These are phyloP conservation scores for Pisolithus orientalis DNA, from an alignment of 768 basidiomycete species.

Conservation along the genomic window DNA sequence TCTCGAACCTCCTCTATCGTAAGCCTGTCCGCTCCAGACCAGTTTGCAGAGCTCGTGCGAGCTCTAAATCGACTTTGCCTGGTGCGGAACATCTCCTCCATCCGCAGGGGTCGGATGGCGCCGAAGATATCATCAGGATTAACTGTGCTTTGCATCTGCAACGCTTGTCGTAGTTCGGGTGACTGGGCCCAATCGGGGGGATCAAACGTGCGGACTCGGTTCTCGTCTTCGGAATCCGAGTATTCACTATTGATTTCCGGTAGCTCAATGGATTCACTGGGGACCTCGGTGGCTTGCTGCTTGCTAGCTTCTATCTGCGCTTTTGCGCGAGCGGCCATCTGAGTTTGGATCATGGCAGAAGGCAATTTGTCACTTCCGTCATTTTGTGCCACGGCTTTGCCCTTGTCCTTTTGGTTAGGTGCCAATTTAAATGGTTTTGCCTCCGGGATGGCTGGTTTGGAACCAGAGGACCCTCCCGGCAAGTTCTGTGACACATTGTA, in stretches of 20 bases:
- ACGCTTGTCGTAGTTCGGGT: conserved; percentile 72
- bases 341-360: conserved; percentile 54
- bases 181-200: conserved; percentile 90
- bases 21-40: conserved; percentile 87
- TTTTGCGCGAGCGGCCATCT: conserved; percentile 68
- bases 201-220: conserved; percentile 63
- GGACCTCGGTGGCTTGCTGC: conserved; percentile 41
- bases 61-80: conserved; percentile 79
- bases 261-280: conserved; percentile 81
- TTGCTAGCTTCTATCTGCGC: conserved; percentile 58
- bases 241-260: conserved; percentile 97
- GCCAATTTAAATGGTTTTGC: conserved; percentile 33
- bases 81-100: conserved; percentile 90
- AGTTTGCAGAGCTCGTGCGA: conserved; percentile 91
- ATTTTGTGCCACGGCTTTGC: conserved; percentile 40
- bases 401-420: conserved; percentile 40
- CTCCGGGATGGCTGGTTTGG: conserved; percentile 26
- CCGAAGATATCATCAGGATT: conserved; percentile 94
- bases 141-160: conserved; percentile 78
- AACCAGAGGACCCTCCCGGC: conserved; percentile 20
- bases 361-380: conserved; percentile 50
- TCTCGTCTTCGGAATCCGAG: conserved; percentile 92
- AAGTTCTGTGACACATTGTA: conserved; percentile 35
- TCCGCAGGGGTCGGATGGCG: conserved; percentile 72
- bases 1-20: conserved; percentile 80